These are phyloP conservation scores for Imleria badia DNA, from an alignment of 768 basidiomycete species.

Conservation along the genomic window DNA sequence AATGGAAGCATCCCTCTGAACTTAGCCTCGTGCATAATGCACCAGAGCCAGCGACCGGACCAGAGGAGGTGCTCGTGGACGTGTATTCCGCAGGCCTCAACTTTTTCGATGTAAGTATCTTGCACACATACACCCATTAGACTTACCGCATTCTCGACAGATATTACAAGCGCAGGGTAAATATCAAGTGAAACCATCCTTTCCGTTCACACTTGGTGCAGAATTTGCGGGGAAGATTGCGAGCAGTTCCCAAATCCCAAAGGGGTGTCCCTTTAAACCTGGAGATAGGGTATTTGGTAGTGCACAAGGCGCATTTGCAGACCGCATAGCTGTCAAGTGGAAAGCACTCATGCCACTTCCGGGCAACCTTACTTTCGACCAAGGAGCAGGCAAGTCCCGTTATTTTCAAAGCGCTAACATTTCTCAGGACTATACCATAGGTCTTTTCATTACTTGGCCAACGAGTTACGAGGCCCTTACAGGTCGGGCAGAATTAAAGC, in stretches of 20 bases:
- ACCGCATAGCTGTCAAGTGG: conserved; percentile 62
- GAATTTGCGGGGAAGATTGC: conserved; percentile 86
- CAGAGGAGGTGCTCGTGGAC: conserved; percentile 67
- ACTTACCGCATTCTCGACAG: conserved; percentile 33
- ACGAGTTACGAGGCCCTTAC: conserved; percentile 93
- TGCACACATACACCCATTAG: conserved; percentile 9
- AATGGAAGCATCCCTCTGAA: conserved; percentile 68
- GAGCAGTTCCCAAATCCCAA: conserved; percentile 68
- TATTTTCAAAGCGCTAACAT: background rate
- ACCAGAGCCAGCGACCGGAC: conserved; percentile 52
- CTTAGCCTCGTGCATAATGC: conserved; percentile 52
- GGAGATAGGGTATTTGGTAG: conserved; percentile 91
- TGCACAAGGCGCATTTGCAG: conserved; percentile 77
- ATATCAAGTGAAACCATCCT: conserved; percentile 79
- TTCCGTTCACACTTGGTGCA: conserved; percentile 82
- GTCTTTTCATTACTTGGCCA: conserved; percentile 85
- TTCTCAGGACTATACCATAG: conserved; percentile 35
- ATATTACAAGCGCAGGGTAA: conserved; percentile 89
- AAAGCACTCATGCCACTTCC: conserved; percentile 64
- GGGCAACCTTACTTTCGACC: conserved; percentile 71
- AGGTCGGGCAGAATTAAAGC: conserved; percentile 75
- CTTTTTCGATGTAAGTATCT: conserved; percentile 62
- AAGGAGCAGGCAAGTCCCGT: conserved; percentile 69
- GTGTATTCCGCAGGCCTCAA: conserved; percentile 75
- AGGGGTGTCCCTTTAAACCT: conserved; percentile 70